Evolutionary conservation across 805 yeast species (phyloP), one percentile per base, ranked within the genome.

Genomic region (Candida ovalis): DNA sequence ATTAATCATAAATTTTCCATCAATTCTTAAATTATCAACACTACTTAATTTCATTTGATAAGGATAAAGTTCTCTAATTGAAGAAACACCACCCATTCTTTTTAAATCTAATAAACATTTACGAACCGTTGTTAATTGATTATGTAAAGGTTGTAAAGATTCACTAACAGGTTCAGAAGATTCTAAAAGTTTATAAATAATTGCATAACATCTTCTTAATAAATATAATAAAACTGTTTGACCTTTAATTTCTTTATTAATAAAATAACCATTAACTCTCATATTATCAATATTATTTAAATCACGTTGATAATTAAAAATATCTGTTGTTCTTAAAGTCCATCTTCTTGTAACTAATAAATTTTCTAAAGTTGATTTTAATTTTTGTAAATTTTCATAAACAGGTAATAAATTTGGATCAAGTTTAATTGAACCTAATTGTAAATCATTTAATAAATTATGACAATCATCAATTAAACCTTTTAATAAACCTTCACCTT

Each of bases 281-380:
- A 77, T 63, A 45, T 82, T 85, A 63, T 92, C 97, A 52, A 94
- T 82, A 48, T 74, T 77, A 59, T 81, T 83, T 52, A 94, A 73
- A 53, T 76, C 75, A 60, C 84, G 81, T 67, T 90, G 96, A 64
- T 87, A 91, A 43, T 77, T 76, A 69, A 86, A 94, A 52, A 94
- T 74, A 69, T 94, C 99, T 0, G 99, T 94, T 61, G 91, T 96
- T 61, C 99, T 81, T 70, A 94, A 73, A 2, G 98, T 92, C 99
- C 99, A 94, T 65, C 99, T 80, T 67, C 97, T 83, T 2, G 99
- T 94, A 40, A 94, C 81, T 58, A 92, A 74, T 53, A 94, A 72
- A 56, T 88, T 88, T 57, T 88, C 96, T 51, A 94, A 75, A 18
- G 84, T 83, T 22, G 80, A 74, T 64, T 89, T 88, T 56, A 89